A percentile compares a stretch with the other conserved stretches of the same genome.
These are phyloP conservation scores for Stellera chamaejasme DNA, from an alignment of 345 rosid species.

Conservation along the genomic window DNA sequence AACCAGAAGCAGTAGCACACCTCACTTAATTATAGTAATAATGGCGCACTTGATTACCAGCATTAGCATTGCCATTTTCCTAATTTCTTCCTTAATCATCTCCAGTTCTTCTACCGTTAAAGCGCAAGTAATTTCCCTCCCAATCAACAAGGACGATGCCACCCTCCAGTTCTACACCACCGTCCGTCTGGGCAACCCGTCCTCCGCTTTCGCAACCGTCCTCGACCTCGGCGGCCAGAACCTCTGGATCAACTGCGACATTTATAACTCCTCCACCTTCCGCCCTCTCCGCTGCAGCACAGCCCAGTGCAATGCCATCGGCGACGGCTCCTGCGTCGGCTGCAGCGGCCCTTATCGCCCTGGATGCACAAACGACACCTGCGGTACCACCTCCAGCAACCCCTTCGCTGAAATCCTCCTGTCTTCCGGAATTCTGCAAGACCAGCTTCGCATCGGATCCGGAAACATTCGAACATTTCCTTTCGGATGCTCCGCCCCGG, in stretches of 20 bases:
- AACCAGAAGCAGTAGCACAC: too few relatives aligned
- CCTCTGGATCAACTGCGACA: slow-evolving; percentile 35
- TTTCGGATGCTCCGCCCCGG: slow-evolving; percentile 11
- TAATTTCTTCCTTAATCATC: too few relatives aligned
- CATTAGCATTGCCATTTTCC: too few relatives aligned
- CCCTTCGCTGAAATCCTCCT: neutral
- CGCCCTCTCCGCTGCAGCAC: slow-evolving; percentile 21
- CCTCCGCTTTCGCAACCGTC: slow-evolving; percentile 1
- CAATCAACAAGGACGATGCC: slow-evolving; percentile 11
- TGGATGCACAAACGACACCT: slow-evolving; percentile 33
- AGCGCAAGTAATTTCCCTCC: too few relatives aligned
- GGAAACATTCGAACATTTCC: neutral
- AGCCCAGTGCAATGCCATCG: slow-evolving; percentile 14
- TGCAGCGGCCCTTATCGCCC: slow-evolving; percentile 18
- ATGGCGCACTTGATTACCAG: too few relatives aligned
- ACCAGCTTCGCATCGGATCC: slow-evolving; percentile 9
- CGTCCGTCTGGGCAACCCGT: slow-evolving; percentile 20
- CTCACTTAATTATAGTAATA: too few relatives aligned
- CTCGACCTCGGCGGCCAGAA: slow-evolving; percentile 32
- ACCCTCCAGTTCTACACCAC: slow-evolving; percentile 35
- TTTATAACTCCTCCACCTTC: slow-evolving; percentile 29
- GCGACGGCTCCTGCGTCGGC: slow-evolving; percentile 9
- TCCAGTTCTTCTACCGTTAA: too few relatives aligned
- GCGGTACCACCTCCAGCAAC: slow-evolving; percentile 19
- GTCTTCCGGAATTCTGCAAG: slow-evolving; percentile 18